Percentiles rank a stretch among this genome's conserved stretches.
Evolutionary conservation across 306 rosid genomes (phyloP).

Genomic region (Comarum palustre): DNA sequence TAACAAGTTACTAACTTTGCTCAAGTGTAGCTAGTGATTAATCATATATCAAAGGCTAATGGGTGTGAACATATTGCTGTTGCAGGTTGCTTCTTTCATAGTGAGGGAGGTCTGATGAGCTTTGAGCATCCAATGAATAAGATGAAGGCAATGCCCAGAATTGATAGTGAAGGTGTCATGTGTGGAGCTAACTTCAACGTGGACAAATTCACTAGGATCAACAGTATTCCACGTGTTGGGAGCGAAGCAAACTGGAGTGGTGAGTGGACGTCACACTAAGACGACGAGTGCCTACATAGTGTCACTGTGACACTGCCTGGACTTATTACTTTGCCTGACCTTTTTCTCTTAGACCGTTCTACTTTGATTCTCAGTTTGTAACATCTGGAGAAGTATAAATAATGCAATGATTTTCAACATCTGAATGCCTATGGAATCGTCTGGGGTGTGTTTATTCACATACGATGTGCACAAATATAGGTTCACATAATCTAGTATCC

Average conservation of each 20-base stretch:
- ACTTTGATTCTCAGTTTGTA: not conserved
- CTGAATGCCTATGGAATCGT: too few species aligned
- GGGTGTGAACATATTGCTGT: not conserved
- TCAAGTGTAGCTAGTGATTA: not conserved
- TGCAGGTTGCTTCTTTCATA: slow-evolving; percentile 87
- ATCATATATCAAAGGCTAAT: not conserved
- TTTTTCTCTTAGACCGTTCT: not conserved
- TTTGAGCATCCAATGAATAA: slow-evolving; percentile 98
- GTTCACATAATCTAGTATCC: not conserved
- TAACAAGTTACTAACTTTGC: not conserved
- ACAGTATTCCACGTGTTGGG: slow-evolving; percentile 88
- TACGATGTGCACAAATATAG: not conserved
- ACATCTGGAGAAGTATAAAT: not conserved
- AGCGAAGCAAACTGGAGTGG: slow-evolving; percentile 69
- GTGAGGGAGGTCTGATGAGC: slow-evolving; percentile 88
- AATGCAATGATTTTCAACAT: not conserved
- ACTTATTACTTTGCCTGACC: not conserved
- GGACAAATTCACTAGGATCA: slow-evolving; percentile 64
- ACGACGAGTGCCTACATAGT: not conserved
- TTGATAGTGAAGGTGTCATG: slow-evolving; percentile 87
- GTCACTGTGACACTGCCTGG: not conserved
- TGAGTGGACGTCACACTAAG: slow-evolving; percentile 56
- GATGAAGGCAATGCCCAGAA: slow-evolving; percentile 88
- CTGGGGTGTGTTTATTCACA: not conserved
- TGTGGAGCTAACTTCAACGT: slow-evolving; percentile 96